These are phyloP conservation scores for Euphorbia tirucalli DNA, from an alignment of 345 rosid species.

Conservation along the genomic window DNA sequence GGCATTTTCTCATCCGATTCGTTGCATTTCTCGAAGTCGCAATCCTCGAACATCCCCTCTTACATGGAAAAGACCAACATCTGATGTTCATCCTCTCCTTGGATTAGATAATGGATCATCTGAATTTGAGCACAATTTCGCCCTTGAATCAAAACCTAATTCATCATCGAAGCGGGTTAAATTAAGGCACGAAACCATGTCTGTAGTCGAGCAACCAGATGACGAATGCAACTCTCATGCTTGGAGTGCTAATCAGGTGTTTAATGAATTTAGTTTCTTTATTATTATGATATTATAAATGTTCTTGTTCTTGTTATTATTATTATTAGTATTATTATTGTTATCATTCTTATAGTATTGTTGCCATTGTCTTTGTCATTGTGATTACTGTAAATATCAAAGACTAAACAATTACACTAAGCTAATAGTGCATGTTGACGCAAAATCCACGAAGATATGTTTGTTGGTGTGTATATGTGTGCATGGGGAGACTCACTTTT, in stretches of 20 bases:
- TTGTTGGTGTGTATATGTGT: no score
- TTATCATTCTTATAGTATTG: neutral
- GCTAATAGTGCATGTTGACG: no score
- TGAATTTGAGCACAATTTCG: slow-evolving; percentile 38
- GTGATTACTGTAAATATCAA: neutral
- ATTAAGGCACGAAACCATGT: slow-evolving; percentile 45
- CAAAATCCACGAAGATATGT: no score
- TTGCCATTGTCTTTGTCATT: neutral
- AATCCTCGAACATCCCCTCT: slow-evolving; percentile 37
- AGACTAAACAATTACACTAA: no score
- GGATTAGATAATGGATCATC: slow-evolving; percentile 37
- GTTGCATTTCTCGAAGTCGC: slow-evolving; percentile 59
- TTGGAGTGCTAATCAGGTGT: slow-evolving; percentile 46
- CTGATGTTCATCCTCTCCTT: slow-evolving; percentile 26
- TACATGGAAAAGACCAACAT: slow-evolving; percentile 46
- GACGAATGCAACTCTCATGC: slow-evolving; percentile 52
- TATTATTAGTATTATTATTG: no score
- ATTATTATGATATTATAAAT: neutral
- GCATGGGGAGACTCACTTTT: no score
- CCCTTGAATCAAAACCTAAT: slow-evolving; percentile 45
- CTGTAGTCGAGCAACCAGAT: slow-evolving; percentile 38
- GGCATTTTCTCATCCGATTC: slow-evolving; percentile 61
- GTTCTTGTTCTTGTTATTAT: no score
- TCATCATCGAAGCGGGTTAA: slow-evolving; percentile 61
- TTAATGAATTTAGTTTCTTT: slow-evolving; percentile 10